phyloP scores from a whole-genome alignment of 495 filamentous ascomycete species.

The Annulohypoxylon stygium region DNA sequence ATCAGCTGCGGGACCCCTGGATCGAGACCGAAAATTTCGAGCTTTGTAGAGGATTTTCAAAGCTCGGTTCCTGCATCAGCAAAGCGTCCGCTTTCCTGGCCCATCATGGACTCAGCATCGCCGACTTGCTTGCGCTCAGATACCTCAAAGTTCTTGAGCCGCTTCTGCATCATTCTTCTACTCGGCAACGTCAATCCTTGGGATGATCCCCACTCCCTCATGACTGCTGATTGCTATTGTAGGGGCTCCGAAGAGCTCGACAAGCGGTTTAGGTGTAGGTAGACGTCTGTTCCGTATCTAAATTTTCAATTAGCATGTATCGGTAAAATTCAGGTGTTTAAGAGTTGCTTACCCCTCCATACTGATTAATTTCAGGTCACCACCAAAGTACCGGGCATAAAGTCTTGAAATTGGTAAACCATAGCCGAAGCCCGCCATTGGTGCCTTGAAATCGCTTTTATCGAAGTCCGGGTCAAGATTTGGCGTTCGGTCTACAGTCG shows the following conservation, averaged over 20 bases:
- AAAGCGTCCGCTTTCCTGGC: constrained; percentile 50
- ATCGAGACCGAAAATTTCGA: not conserved
- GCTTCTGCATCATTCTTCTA: constrained; percentile 70
- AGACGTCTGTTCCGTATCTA: constrained; percentile 98
- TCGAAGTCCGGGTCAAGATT: constrained; percentile 97
- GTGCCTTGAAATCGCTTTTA: constrained; percentile 99
- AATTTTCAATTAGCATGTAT: constrained; percentile 30
- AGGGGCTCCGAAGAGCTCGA: constrained; percentile 96
- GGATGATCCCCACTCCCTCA: constrained; percentile 78
- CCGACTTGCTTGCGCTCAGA: constrained; percentile 89
- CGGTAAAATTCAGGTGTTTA: not conserved
- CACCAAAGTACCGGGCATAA: constrained; percentile 97
- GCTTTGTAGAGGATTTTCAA: constrained; percentile 8
- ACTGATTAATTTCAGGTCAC: constrained; percentile 96
- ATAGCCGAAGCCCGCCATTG: constrained; percentile 99
- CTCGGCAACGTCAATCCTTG: constrained; percentile 87
- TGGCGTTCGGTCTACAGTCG: constrained; percentile 95
- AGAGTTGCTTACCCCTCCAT: constrained; percentile 92
- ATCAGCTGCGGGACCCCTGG: not conserved
- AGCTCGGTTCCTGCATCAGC: constrained; percentile 38
- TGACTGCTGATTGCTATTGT: constrained; percentile 98
- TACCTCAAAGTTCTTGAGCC: constrained; percentile 73
- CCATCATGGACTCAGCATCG: constrained; percentile 79
- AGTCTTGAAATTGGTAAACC: constrained; percentile 92
- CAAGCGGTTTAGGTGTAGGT: constrained; percentile 95